Evolutionary conservation across 495 filamentous ascomycete genomes (phyloP).

Genomic region (Penicillium simplicissimum): DNA sequence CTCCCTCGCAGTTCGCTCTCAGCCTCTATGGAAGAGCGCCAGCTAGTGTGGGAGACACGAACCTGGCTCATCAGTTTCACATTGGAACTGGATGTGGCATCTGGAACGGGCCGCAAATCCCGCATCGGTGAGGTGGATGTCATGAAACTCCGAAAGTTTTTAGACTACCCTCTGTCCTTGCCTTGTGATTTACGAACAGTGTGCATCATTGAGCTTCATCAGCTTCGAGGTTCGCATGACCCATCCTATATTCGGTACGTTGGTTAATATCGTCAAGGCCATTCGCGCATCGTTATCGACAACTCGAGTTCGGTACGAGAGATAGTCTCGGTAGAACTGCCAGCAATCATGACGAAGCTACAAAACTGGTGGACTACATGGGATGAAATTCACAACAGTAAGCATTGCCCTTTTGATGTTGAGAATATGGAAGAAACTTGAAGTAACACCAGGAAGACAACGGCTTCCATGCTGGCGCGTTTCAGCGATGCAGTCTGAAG

Average conservation of each 20-base stretch:
- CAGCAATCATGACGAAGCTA: slow-evolving; percentile 38
- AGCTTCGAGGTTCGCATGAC: slow-evolving; percentile 34
- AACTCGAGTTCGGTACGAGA: slow-evolving; percentile 30
- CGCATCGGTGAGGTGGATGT: slow-evolving; percentile 44
- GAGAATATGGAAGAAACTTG: neutral
- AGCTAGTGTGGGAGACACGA: slow-evolving; percentile 44
- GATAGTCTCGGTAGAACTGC: slow-evolving; percentile 36
- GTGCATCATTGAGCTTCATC: slow-evolving; percentile 45
- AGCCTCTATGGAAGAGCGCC: slow-evolving; percentile 42
- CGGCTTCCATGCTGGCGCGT: slow-evolving; percentile 43
- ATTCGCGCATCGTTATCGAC: slow-evolving; percentile 38
- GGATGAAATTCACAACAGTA: slow-evolving; percentile 48
- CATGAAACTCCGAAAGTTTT: slow-evolving; percentile 39
- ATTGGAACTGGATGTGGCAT: slow-evolving; percentile 45
- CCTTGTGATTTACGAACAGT: slow-evolving; percentile 46
- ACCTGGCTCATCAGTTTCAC: slow-evolving; percentile 48
- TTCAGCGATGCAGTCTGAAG: slow-evolving; percentile 44
- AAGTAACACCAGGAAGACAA: slow-evolving; percentile 29
- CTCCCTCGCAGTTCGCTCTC: slow-evolving; percentile 42
- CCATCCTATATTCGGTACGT: neutral
- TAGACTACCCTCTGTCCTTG: slow-evolving; percentile 46
- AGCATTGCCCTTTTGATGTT: slow-evolving; percentile 2
- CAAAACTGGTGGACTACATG: slow-evolving; percentile 45
- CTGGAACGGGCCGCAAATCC: slow-evolving; percentile 45
- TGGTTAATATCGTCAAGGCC: slow-evolving; percentile 20